Evolutionary conservation across 2,329 filamentous ascomycete species (phyloP), one percentile per base, ranked within the genome.

Genomic region (Pleoardoris graminearum): DNA sequence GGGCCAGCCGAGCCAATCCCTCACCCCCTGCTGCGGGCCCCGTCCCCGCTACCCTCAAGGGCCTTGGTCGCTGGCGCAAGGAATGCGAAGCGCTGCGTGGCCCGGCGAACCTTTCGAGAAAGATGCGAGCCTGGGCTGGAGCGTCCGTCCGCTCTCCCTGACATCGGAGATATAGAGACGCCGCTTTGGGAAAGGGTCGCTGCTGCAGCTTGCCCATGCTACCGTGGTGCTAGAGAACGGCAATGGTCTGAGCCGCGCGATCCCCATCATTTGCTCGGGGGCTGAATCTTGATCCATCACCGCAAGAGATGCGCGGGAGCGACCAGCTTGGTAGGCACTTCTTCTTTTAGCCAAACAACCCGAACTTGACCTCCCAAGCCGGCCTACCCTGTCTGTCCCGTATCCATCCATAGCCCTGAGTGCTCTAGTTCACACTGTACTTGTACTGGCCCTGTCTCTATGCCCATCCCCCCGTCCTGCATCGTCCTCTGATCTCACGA

Each of bases 181-280:
- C 74, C 68, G 59, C 57, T 71, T 76, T 71, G 61, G 73, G 74
- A 68, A 69, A 71, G 68, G 70, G 60, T 72, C 70, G 72, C 71
- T 71, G 66, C 74, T 77, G 76, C 75, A 77, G 74, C 74, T 73
- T 72, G 66, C 74, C 73, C 75, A 75, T 76, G 71, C 72, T 73
- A 77, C 72, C 70, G 68, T 74, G 68, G 70, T 73, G 71, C 71
- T 74, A 71, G 69, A 70, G 63, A 68, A 71, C 64, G 69, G 69
- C 54, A 68, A 70, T 74, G 73, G 75, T 68, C 74, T 77, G 73
- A 77, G 74, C 73, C 71, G 64, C 62, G 62, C 70, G 71, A 75
- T 75, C 72, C 73, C 68, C 63, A 73, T 67, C 63, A 63, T 63
- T 67, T 65, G 71, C 65, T 69, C 64, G 66, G 74, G 76, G 75